Conservation (phyloP, 805 yeast species). For the Candida glaebosa region DNA sequence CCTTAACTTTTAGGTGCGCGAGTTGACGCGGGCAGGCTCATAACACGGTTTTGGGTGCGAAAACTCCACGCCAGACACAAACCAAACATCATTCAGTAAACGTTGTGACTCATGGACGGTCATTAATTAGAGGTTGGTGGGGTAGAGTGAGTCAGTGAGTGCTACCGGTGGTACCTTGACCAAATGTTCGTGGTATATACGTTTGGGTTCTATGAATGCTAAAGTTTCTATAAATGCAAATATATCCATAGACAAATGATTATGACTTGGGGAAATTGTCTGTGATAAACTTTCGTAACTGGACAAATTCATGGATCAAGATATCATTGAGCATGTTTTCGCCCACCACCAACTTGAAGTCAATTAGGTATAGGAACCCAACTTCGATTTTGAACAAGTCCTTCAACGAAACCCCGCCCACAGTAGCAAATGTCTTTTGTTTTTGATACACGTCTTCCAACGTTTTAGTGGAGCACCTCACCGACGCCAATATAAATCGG, state of each 20-base stretch:
- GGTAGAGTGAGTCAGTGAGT: too few relatives aligned
- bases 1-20: too few relatives aligned
- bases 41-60: too few relatives aligned
- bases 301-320: conserved; percentile 25
- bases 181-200: too few relatives aligned
- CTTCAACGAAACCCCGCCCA: conserved; percentile 37
- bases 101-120: too few relatives aligned
- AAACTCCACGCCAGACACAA: too few relatives aligned
- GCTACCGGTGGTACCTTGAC: too few relatives aligned
- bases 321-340: conserved; percentile 32
- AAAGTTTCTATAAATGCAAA: not conserved
- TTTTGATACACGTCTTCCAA: conserved; percentile 41
- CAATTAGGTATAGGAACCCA: conserved; percentile 37
- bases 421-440: conserved; percentile 38
- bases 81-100: too few relatives aligned
- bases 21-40: too few relatives aligned
- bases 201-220: too few relatives aligned
- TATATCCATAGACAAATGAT: not conserved
- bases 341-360: conserved; percentile 35
- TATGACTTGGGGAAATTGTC: conserved; percentile 4
- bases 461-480: conserved; percentile 40
- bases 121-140: too few relatives aligned
- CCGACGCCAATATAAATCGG: conserved; percentile 35
- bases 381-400: conserved; percentile 39
- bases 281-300: conserved; percentile 24